Base-by-base conservation (phyloP, 2,329 filamentous ascomycete species). In the Drechmeria coniospora region DNA sequence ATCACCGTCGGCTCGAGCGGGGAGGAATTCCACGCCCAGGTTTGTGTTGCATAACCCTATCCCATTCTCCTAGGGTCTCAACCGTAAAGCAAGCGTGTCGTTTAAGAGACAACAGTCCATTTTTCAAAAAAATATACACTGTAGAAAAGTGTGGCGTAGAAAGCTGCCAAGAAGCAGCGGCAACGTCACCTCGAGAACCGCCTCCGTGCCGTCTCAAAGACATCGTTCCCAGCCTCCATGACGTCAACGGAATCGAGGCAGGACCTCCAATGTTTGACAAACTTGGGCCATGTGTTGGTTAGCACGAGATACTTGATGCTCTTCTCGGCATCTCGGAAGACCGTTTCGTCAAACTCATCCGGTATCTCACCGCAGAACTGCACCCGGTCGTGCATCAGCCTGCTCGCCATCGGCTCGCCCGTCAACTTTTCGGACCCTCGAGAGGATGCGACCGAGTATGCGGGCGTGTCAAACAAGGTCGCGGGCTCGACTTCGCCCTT, bases 231-330 rank as follows among this genome's bases (percentile, higher is more conserved):
- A 5, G 29, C 23, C 29, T 38, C 36, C 7, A 30, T 23, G 12
- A 24, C 22, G 5, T 35, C 27, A 10, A 31, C 27, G 6, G 41
- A 35, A 14, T 44, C 38, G 13, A 41, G 27, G 5, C 40, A 48
- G 14, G 35, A 32, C 8, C 42, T 34, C 16, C 46, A 36, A 7
- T 60, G 53, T 26, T 46, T 52, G 22, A 68, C 56, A 38, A 65
- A 72, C 41, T 65, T 68, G 17, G 65, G 64, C 74, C 74, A 79
- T 0, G 74, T 79, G 42, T 78, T 78, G 10, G 71, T 75, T 32
- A 77, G 51, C 4, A 79, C 72, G 5, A 78, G 57, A 33, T 77
- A 73, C 47, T 74, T 76, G 50, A 79, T 66, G 38, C 61, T 64
- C n/a, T 50, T 47, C 41, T 73, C 61, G 0, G 71, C 68, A 4